Conservation (phyloP, 1,284 basidiomycete genomes). For the Trichosporon sp. region DNA sequence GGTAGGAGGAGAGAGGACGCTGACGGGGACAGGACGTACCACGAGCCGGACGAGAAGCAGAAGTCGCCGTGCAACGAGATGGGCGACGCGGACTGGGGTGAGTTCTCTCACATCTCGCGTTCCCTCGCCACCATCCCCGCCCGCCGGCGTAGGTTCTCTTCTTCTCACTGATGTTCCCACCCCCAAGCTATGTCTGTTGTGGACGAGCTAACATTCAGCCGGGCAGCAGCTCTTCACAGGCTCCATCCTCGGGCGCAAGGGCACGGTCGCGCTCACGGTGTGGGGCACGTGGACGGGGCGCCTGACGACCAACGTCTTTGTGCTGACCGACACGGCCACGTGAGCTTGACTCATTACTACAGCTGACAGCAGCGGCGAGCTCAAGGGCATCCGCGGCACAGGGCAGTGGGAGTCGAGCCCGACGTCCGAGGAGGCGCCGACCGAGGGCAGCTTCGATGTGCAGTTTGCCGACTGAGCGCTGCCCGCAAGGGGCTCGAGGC, state of each 20-base stretch:
- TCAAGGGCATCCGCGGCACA: neutral
- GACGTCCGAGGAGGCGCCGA: neutral
- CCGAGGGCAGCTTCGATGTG: neutral
- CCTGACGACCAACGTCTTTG: neutral
- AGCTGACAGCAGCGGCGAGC: constrained; percentile 4
- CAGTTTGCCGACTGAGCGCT: neutral
- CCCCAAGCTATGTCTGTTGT: no score
- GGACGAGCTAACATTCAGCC: neutral
- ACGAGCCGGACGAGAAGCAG: neutral
- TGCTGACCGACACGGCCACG: neutral
- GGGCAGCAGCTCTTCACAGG: neutral
- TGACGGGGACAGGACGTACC: neutral
- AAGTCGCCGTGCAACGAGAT: neutral
- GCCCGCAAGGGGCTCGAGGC: no score
- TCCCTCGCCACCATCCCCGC: neutral
- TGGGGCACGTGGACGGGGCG: neutral
- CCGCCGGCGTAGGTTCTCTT: neutral
- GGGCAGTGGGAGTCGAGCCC: neutral
- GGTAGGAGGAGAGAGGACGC: neutral
- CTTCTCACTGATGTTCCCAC: neutral
- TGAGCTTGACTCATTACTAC: neutral
- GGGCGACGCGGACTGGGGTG: neutral
- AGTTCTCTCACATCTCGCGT: neutral
- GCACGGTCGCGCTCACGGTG: neutral
- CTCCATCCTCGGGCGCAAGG: constrained; percentile 6